Percentiles rank a stretch among this genome's conserved stretches.
These are phyloP conservation scores for Avena sativa DNA, from an alignment of 176 grass and related monocot genomes.

Conservation along the genomic window DNA sequence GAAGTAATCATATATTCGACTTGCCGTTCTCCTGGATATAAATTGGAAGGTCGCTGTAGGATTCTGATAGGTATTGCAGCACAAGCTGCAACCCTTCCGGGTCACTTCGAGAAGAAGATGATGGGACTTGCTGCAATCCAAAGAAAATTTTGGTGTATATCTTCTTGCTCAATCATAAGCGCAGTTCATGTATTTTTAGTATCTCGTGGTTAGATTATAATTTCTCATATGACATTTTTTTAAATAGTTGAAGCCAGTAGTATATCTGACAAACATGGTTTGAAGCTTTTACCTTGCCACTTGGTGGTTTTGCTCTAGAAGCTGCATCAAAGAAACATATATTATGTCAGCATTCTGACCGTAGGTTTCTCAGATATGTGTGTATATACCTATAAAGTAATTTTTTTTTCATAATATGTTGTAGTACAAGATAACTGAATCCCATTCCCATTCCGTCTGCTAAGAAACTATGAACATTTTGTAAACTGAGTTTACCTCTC, in stretches of 20 bases:
- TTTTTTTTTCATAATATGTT: not conserved
- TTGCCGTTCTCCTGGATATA: conserved; percentile 85
- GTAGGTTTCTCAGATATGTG: not conserved
- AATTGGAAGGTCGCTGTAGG: conserved; percentile 61
- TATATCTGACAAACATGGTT: not conserved
- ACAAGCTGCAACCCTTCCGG: conserved; percentile 50
- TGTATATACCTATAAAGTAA: not conserved
- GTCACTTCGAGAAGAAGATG: conserved; percentile 17
- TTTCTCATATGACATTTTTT: not conserved
- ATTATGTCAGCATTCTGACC: not conserved
- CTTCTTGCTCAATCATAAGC: not conserved
- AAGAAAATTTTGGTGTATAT: not conserved
- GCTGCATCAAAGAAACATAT: not conserved
- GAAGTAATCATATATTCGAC: conserved; percentile 25
- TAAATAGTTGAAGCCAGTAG: not conserved
- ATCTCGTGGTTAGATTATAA: not conserved
- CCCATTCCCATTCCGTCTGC: not conserved
- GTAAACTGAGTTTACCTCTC: conserved; percentile 34
- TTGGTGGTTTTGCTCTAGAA: conserved; percentile 44
- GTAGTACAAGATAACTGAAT: conserved; percentile 3
- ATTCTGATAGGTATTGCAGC: conserved; percentile 60
- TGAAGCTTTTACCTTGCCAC: conserved; percentile 43
- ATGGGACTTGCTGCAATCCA: not conserved
- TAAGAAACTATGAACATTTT: not conserved
- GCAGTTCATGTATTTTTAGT: conserved; percentile 14